Conservation (phyloP, 495 filamentous ascomycete genomes). For the Aspergillus steynii region DNA sequence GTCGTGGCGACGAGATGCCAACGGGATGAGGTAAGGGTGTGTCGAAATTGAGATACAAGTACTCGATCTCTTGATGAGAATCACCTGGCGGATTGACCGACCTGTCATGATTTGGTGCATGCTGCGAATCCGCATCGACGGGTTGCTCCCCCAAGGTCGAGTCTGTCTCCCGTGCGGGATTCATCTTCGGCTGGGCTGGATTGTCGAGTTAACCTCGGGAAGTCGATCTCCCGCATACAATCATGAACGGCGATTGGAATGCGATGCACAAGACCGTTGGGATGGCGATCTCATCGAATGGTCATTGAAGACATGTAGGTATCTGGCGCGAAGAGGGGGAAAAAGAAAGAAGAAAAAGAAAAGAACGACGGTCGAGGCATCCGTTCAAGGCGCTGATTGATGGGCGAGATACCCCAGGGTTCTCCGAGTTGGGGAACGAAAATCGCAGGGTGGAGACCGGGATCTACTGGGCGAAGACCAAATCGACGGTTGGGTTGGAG, state of each 20-base stretch:
- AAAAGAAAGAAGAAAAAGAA: background rate
- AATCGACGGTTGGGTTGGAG: background rate
- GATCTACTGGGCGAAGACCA: too few relatives aligned
- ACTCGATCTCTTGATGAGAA: constrained; percentile 42
- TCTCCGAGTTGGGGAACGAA: background rate
- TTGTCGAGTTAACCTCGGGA: background rate
- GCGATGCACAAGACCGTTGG: too few relatives aligned
- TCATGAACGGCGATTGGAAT: too few relatives aligned
- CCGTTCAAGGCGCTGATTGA: background rate
- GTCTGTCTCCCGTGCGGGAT: background rate
- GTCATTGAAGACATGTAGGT: background rate
- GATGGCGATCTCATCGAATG: background rate
- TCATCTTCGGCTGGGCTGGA: background rate
- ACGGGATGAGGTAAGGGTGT: constrained; percentile 57
- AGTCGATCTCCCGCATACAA: background rate
- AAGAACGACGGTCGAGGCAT: background rate
- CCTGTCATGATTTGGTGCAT: background rate
- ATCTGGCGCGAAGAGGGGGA: background rate
- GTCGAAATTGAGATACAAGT: constrained; percentile 66
- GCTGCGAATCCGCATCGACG: background rate
- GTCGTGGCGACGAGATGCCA: constrained; percentile 22
- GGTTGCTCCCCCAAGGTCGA: background rate
- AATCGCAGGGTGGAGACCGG: background rate
- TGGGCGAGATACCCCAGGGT: background rate
- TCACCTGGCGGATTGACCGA: background rate